These are phyloP conservation scores for Phytophthora aleatoria DNA, from an alignment of 352 stramenopile genomes.

Conservation along the genomic window DNA sequence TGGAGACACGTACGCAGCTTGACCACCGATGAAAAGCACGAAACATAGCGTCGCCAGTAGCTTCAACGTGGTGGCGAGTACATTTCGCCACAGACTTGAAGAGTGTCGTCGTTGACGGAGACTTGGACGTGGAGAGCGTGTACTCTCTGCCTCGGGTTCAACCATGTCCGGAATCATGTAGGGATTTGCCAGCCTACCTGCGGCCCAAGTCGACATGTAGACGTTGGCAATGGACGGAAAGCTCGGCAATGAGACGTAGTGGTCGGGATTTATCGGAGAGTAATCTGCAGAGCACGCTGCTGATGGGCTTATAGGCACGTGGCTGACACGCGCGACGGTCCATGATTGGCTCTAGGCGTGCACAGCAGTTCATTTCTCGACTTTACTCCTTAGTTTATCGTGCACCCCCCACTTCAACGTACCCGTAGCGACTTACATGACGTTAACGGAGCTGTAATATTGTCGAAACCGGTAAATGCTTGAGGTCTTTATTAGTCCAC, in stretches of 20 bases:
- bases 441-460: too few relatives aligned
- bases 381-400: too few relatives aligned
- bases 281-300: constrained; percentile 11
- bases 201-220: background rate
- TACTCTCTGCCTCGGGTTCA: constrained; percentile 7
- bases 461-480: too few relatives aligned
- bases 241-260: constrained; percentile 14
- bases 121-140: background rate
- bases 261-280: background rate
- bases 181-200: background rate
- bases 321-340: constrained; percentile 8
- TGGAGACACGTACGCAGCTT: constrained; percentile 27
- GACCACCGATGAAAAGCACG: constrained; percentile 23
- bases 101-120: background rate
- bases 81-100: constrained; percentile 2
- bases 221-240: constrained; percentile 3
- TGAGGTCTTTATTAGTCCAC: too few relatives aligned
- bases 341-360: constrained; percentile 22
- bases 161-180: constrained; percentile 2
- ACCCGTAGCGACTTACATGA: too few relatives aligned
- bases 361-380: constrained; percentile 9
- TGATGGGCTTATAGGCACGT: constrained; percentile 15
- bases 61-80: constrained; percentile 3
- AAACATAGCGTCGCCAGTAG: constrained; percentile 16
- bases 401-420: too few relatives aligned